Evolutionary conservation across 495 filamentous ascomycete genomes (phyloP), one percentile per base, ranked within the genome.

Genomic region (Aspergillus wentii): DNA sequence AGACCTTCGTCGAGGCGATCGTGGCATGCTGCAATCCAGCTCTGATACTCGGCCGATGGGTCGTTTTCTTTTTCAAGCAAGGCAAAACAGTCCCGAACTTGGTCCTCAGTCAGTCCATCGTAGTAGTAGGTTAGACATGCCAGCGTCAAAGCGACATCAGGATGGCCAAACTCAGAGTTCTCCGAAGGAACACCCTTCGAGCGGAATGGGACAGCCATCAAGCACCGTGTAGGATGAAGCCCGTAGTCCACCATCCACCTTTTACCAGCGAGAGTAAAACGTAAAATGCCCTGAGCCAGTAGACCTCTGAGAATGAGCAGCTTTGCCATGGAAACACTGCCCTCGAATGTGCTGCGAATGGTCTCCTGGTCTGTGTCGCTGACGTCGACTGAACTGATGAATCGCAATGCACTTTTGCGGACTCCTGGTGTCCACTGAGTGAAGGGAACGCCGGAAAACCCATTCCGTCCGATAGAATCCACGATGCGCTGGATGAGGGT

Each of bases 111-210:
- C 1, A 90, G 66, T 2, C 84, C 83, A 0, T 59, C 56, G 38
- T 87, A 84, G 47, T 88, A 88, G 51, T 85, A 88, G 22, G 66
- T 74, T 3, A 88, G 54, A 17, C 64, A 82, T 0, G 85, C 87
- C n/a, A 90, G 49, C 5, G 79, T 40, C 15, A 88, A 80, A 21
- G 72, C 66, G 0, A 81, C 75, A 50, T 90, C 84, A 0, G 83
- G 83, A 44, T 90, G 83, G 23, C 82, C 80, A 54, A 83, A 88
- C 45, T 89, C 85, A 0, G 85, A 75, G 3, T 76, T 66, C 0
- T 67, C 59, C 0, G 80, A 64, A 1, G 82, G 83, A 15, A 48
- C 72, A 33, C 82, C 83, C 44, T 88, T 91, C 1, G 78, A 76
- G n/a, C 75, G 64, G 40, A 75, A 91, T 0, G 86, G 85, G 0